Evolutionary conservation across 176 grass and related monocot species (phyloP).

Genomic region (Paspalum notatum): DNA sequence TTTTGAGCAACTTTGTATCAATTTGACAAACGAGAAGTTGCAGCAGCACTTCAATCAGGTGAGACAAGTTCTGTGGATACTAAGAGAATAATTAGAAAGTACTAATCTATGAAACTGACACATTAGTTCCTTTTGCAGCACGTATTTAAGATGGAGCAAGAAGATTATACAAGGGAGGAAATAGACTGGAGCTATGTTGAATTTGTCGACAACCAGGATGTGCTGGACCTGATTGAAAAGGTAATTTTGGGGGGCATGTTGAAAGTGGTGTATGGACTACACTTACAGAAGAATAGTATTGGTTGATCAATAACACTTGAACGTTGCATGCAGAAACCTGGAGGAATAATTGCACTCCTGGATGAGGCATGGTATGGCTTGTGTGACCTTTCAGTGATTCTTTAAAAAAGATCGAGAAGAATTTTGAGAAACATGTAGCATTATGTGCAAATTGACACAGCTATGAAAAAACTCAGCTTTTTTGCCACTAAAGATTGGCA

Average conservation of each 20-base stretch:
- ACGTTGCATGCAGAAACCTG: slow-evolving; percentile 82
- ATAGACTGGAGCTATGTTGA: slow-evolving; percentile 98
- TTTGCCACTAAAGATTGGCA: slow-evolving; percentile 14
- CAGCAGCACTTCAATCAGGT: slow-evolving; percentile 97
- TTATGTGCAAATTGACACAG: slow-evolving; percentile 14
- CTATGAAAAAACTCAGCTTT: slow-evolving; percentile 22
- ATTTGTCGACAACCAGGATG: slow-evolving; percentile 98
- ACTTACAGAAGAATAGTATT: slow-evolving; percentile 31
- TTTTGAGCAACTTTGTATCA: slow-evolving; percentile 95
- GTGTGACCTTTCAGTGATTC: neutral
- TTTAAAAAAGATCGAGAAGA: neutral
- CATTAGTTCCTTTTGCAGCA: slow-evolving; percentile 58
- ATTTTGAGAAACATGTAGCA: slow-evolving; percentile 30
- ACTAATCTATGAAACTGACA: slow-evolving; percentile 10
- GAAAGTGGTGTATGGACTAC: slow-evolving; percentile 4
- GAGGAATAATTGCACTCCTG: slow-evolving; percentile 96
- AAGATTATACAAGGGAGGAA: slow-evolving; percentile 91
- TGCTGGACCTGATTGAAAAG: slow-evolving; percentile 96
- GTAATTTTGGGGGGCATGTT: slow-evolving; percentile 43
- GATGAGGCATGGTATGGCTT: slow-evolving; percentile 90
- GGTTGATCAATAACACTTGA: slow-evolving; percentile 27
- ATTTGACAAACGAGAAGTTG: slow-evolving; percentile 95
- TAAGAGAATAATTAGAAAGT: neutral
- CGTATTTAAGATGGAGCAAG: slow-evolving; percentile 99
- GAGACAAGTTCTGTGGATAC: slow-evolving; percentile 4